These are phyloP conservation scores for Suzukiozyma palmioleophila DNA, from an alignment of 1,139 yeast species.

Conservation along the genomic window DNA sequence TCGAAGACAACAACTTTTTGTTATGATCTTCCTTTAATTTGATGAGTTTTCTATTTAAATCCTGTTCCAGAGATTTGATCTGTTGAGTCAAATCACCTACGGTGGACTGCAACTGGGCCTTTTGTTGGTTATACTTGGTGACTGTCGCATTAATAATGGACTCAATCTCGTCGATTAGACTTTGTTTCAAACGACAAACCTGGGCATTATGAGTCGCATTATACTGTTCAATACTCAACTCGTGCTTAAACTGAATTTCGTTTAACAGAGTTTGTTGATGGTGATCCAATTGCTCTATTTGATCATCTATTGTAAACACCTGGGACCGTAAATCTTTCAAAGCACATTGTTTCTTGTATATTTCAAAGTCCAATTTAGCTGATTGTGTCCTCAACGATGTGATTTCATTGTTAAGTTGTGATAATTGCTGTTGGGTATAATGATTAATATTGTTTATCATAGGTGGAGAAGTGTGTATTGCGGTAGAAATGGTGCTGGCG, in stretches of 20 bases:
- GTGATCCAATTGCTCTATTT: conserved; percentile 26
- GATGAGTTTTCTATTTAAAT: conserved; percentile 20
- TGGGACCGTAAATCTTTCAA: conserved; percentile 6
- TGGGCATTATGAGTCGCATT: conserved; percentile 30
- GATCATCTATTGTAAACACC: conserved; percentile 17
- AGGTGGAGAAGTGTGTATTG: background rate
- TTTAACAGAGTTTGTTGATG: conserved; percentile 23
- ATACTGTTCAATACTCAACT: conserved; percentile 29
- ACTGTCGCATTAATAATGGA: conserved; percentile 25
- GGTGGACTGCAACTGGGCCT: conserved; percentile 1
- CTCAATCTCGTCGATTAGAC: conserved; percentile 32
- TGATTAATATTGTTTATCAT: background rate
- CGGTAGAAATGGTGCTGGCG: too few relatives aligned
- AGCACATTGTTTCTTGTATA: background rate
- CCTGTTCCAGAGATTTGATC: conserved; percentile 15
- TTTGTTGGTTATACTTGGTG: conserved; percentile 20
- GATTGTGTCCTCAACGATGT: background rate
- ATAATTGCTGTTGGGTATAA: background rate
- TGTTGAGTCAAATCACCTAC: conserved; percentile 13
- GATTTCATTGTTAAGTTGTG: background rate
- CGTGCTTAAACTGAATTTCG: conserved; percentile 30
- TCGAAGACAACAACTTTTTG: conserved; percentile 15
- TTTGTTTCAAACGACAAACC: conserved; percentile 34
- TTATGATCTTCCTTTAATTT: conserved; percentile 25
- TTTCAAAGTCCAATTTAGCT: conserved; percentile 1